These are phyloP conservation scores for Stephania yunnanensis DNA, from an alignment of 164 flowering plant genomes.

Conservation along the genomic window DNA sequence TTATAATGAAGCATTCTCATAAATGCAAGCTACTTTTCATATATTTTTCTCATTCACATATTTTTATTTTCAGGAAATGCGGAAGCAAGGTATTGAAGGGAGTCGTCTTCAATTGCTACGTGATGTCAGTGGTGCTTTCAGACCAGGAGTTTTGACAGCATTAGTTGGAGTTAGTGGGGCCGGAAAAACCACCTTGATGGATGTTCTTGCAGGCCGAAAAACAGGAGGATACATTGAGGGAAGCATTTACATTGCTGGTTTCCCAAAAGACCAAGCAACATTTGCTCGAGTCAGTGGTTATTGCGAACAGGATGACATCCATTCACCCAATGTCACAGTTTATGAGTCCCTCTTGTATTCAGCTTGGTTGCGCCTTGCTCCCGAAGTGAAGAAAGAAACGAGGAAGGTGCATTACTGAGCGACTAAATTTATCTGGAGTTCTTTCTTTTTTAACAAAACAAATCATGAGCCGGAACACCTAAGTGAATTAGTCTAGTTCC, in stretches of 20 bases:
- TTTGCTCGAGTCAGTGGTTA: constrained; percentile 31
- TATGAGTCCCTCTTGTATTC: constrained; percentile 4
- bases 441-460: neutral
- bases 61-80: constrained; percentile 8
- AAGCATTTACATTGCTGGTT: constrained; percentile 4
- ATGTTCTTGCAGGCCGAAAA: constrained; percentile 9
- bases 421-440: neutral
- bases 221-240: constrained; percentile 8
- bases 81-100: constrained; percentile 3
- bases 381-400: constrained; percentile 3
- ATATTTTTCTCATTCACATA: neutral
- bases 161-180: constrained; percentile 11
- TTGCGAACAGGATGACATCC: constrained; percentile 7
- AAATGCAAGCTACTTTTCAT: neutral
- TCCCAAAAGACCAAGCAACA: constrained; percentile 9
- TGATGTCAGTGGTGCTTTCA: constrained; percentile 3
- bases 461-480: neutral
- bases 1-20: no score
- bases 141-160: constrained; percentile 9
- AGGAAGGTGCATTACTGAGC: neutral
- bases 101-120: constrained; percentile 2
- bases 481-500: neutral
- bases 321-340: constrained; percentile 6
- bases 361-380: neutral
- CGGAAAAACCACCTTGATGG: constrained; percentile 8